A percentile compares a stretch with the other conserved stretches of the same genome.
phyloP scores from a whole-genome alignment of 306 rosid species.

The Quercus aquifolioides region DNA sequence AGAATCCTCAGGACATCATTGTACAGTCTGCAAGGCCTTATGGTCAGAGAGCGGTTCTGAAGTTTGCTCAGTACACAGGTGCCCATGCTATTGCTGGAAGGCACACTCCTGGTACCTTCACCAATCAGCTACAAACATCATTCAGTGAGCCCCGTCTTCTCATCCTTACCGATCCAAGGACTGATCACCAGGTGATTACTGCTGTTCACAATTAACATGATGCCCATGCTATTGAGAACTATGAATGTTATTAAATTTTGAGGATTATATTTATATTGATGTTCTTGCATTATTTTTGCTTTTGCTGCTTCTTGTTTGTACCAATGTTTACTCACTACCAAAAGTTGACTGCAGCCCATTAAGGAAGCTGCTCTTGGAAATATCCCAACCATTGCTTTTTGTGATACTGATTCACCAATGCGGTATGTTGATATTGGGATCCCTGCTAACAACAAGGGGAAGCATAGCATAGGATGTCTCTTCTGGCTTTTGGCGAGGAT shows the following conservation, averaged over 20 bases:
- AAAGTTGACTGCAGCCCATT: slow-evolving; percentile 59
- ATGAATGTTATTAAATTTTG: no score
- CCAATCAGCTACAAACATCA: slow-evolving; percentile 88
- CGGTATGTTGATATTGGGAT: slow-evolving; percentile 84
- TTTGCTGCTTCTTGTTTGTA: background rate
- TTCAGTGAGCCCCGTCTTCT: slow-evolving; percentile 89
- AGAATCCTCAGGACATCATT: slow-evolving; percentile 76
- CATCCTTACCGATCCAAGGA: slow-evolving; percentile 87
- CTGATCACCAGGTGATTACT: slow-evolving; percentile 77
- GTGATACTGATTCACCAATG: slow-evolving; percentile 94
- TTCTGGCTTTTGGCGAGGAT: slow-evolving; percentile 89
- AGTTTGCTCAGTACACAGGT: slow-evolving; percentile 82
- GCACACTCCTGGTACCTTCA: slow-evolving; percentile 87
- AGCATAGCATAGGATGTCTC: slow-evolving; percentile 90
- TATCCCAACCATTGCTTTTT: slow-evolving; percentile 88
- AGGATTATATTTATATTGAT: background rate
- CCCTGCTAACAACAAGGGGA: slow-evolving; percentile 95
- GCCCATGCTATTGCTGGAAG: slow-evolving; percentile 83
- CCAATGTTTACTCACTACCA: background rate
- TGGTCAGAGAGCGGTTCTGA: slow-evolving; percentile 81
- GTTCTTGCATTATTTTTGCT: background rate
- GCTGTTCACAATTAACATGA: no score
- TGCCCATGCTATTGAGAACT: no score
- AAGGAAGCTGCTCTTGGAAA: slow-evolving; percentile 93
- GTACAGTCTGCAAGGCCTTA: slow-evolving; percentile 83